Base-by-base conservation (phyloP, 805 yeast genomes). In the Zygoascus tannicola region DNA sequence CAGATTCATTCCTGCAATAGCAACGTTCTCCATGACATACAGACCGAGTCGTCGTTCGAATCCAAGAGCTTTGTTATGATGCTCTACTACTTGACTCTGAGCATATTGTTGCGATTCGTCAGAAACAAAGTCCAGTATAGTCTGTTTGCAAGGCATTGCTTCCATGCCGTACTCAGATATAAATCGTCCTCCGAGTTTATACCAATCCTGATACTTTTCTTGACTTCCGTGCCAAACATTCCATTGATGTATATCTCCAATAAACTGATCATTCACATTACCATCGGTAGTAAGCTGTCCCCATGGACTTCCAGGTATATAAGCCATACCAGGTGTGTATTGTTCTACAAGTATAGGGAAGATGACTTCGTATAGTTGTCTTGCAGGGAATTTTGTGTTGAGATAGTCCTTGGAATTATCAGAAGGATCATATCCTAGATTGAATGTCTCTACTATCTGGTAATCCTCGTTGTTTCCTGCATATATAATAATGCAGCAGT, bases 111-210 rank as follows among this genome's bases (percentile, higher is more conserved):
- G 69, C 4, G 50, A 37, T 5, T 48, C 38, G 40, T 70, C 70
- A 1, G 72, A 60, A 38, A 71, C 65, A 47, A 62, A 63, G 7
- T 52, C 55, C 22, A 58, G 50, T 33, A 62, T 58, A 0, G 76
- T 72, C 45, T 61, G 58, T 20, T 49, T 30, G 22, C 52, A 45
- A 0, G 78, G 76, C 16, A 68, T 60, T 0, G 71, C 71, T 46
- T 66, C 67, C 77, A 73, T 73, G 1, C 78, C 79, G 57, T 74
- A 74, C 54, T 74, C 79, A 22, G 73, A 66, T 3, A 74, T 65
- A 56, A 74, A 74, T 32, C 77, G 49, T 2, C 77, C 78, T 4
- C 64, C 68, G 1, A 73, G 53, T 39, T 61, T 58, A 36, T 57
- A 55, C 76, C 76, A 71, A 50, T 70, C 58, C 48, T 74, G 78